Conservation (phyloP, 495 filamentous ascomycete species). For the Terfezia boudieri region DNA sequence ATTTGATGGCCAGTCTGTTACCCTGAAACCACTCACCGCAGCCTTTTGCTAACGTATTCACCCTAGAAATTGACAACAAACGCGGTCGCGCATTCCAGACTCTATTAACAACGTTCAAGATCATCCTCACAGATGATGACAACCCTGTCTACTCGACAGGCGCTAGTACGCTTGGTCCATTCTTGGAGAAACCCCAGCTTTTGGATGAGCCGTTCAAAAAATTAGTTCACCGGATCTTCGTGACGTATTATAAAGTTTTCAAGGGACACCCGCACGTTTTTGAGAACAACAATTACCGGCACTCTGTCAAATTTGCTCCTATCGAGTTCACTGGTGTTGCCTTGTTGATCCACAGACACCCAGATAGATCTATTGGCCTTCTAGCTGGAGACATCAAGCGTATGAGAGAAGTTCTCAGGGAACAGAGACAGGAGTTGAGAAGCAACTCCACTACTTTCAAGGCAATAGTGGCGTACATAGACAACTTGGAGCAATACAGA, state of each 20-base stretch:
- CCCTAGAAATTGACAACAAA: conserved; percentile 16
- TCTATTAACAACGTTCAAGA: conserved; percentile 15
- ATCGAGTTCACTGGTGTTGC: conserved; percentile 25
- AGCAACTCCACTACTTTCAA: conserved; percentile 23
- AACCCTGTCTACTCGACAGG: conserved; percentile 8
- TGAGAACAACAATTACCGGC: conserved; percentile 11
- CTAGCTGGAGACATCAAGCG: conserved; percentile 23
- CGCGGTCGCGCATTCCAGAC: conserved; percentile 22
- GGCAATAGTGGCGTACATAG: conserved; percentile 21
- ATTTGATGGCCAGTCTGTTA: conserved; percentile 18
- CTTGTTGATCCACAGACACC: conserved; percentile 23
- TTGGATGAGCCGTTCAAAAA: conserved; percentile 7
- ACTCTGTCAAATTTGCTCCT: conserved; percentile 24
- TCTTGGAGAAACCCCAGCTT: conserved; percentile 7
- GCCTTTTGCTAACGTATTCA: conserved; percentile 4
- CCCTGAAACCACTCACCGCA: neutral
- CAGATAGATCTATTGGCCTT: conserved; percentile 17
- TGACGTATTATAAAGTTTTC: conserved; percentile 9
- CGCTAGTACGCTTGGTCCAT: conserved; percentile 7
- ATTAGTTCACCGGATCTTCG: conserved; percentile 8
- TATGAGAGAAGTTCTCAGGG: conserved; percentile 21
- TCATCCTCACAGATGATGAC: conserved; percentile 7
- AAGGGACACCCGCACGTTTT: conserved; percentile 15
- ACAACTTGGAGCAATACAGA: conserved; percentile 13
- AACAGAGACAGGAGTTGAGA: conserved; percentile 21